phyloP scores from a whole-genome alignment of 2,329 filamentous ascomycete genomes.

The Capronia epimyces region DNA sequence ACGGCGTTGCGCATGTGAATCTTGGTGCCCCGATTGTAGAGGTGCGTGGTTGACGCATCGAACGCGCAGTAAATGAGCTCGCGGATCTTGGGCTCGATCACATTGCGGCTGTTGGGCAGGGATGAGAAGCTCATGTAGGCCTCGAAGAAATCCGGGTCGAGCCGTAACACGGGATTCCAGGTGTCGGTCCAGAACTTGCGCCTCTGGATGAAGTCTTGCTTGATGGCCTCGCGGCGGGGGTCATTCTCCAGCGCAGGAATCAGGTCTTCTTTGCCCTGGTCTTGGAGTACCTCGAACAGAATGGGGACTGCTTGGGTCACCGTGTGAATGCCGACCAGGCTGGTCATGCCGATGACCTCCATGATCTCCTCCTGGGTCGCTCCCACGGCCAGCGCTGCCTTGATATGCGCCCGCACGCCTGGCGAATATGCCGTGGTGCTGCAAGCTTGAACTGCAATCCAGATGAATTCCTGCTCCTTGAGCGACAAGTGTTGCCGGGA shows the following conservation, averaged over 20 bases:
- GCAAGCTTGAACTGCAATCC: background rate
- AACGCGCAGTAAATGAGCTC: conserved; percentile 5
- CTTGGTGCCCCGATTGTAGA: background rate
- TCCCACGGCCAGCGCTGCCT: background rate
- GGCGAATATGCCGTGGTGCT: background rate
- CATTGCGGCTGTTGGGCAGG: background rate
- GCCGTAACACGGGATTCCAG: background rate
- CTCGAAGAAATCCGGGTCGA: conserved; percentile 4
- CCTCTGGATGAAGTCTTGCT: background rate
- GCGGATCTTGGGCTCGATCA: background rate
- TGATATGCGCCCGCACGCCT: background rate
- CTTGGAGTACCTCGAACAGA: background rate
- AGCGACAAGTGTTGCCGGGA: background rate
- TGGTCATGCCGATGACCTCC: background rate
- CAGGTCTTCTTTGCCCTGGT: background rate
- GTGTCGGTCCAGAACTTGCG: background rate
- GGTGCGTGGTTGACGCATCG: conserved; percentile 4
- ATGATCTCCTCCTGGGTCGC: conserved; percentile 1
- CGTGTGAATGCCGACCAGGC: conserved; percentile 1
- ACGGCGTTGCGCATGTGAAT: conserved; percentile 6
- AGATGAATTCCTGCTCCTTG: background rate
- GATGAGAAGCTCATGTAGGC: conserved; percentile 4
- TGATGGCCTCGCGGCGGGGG: background rate
- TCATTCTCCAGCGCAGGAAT: background rate
- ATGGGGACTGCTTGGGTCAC: background rate